These are phyloP conservation scores for Jamesozyma hellenica DNA, from an alignment of 805 yeast genomes.

Conservation along the genomic window DNA sequence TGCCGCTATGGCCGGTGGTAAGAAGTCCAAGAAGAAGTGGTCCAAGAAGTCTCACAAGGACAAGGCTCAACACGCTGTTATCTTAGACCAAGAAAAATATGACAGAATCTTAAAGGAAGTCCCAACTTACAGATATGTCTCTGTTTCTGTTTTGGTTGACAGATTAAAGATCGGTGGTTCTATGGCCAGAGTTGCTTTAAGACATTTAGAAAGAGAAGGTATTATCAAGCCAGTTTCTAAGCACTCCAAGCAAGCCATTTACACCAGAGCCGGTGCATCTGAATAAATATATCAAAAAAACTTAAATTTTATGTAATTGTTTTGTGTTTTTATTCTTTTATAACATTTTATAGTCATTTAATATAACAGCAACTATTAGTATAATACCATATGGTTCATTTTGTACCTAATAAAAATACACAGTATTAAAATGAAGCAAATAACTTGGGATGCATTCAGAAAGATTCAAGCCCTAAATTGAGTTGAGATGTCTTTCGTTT, in stretches of 20 bases:
- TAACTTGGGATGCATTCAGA: too few species aligned
- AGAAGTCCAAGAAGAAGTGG: conserved; percentile 99
- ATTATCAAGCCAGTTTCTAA: conserved; percentile 85
- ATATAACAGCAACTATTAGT: conserved; percentile 1
- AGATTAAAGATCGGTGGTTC: conserved; percentile 99
- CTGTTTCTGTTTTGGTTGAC: conserved; percentile 97
- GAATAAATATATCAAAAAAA: conserved; percentile 33
- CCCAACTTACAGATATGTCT: conserved; percentile 96
- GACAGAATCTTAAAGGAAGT: conserved; percentile 99
- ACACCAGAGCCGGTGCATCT: conserved; percentile 71
- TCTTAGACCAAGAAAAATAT: conserved; percentile 95
- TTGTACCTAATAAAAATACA: not conserved
- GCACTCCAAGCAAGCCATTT: conserved; percentile 95
- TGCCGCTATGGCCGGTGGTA: conserved; percentile 99
- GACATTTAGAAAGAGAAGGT: conserved; percentile 91
- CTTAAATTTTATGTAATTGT: not conserved
- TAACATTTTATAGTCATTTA: conserved; percentile 1
- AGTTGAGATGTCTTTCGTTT: too few species aligned
- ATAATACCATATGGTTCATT: not conserved
- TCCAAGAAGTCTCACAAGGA: conserved; percentile 99
- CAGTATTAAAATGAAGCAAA: too few species aligned
- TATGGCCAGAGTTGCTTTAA: conserved; percentile 94
- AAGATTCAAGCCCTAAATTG: too few species aligned
- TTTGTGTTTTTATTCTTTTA: not conserved
- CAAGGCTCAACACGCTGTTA: conserved; percentile 97